Base-by-base conservation (phyloP, 768 basidiomycete genomes). In the Lactifluus hygrophoroides region DNA sequence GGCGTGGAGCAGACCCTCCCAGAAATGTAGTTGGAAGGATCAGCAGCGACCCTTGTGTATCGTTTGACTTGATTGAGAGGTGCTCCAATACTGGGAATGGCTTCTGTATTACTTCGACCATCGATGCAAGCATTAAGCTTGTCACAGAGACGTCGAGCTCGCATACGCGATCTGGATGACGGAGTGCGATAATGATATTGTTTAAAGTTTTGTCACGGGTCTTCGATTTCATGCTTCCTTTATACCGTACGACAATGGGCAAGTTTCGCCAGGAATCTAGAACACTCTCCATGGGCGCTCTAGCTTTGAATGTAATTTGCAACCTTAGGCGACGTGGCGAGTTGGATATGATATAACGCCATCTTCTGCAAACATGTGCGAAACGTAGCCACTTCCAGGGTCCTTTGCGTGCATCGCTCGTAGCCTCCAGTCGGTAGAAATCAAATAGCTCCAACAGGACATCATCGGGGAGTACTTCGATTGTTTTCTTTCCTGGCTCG, bases 21-120 rank as follows among this genome's bases (percentile, higher is more conserved):
- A 57, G 34, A 30, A 51, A 57, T 27, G 13, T 47, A 0, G 37
- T 13, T n/a, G 40, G 32, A 21, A 57, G 17, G 49, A 67, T 8
- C 1, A 11, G 42, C 75, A 69, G 53, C 78, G 79, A 1, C 58
- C 57, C n/a, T 68, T 65, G 9, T 77, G 66, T 0, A 76, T 54
- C 5, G 64, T 38, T 32, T 61, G 23, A 79, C 69, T 48, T 73
- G 58, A 11, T 60, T 2, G 38, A 46, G 28, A 60, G 47, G 0
- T 61, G 58, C 13, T 49, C 51, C 11, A 45, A 56, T 45, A 7
- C 65, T 57, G 16, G 59, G 55, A 48, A 60, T 38, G 70, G 37
- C 72, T 34, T 61, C 66, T 28, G 65, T 65, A 56, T 7, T 61
- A 62, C 67, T 70, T 71, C 0, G 70, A 68, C 2, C 51, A 66